Percentiles rank a stretch among this genome's conserved stretches.
Conservation (phyloP, 1,284 basidiomycete genomes). For the Amylostereum areolatum region DNA sequence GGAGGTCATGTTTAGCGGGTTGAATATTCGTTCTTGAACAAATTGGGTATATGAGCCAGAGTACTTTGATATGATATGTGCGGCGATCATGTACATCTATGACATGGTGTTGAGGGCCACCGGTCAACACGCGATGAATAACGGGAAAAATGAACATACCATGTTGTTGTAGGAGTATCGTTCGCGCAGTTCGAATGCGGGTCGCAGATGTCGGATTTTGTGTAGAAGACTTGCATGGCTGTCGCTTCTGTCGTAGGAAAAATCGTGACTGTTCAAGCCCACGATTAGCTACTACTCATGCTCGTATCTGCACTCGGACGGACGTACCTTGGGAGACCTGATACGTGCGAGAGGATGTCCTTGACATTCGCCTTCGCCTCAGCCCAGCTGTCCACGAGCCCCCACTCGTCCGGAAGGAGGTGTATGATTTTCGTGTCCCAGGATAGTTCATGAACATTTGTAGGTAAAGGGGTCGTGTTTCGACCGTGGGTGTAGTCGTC, state of each 20-base stretch:
- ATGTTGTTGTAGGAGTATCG: conserved; percentile 41
- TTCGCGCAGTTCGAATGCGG: conserved; percentile 33
- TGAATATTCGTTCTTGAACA: conserved; percentile 33
- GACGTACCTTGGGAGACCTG: conserved; percentile 14
- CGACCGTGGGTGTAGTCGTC: conserved; percentile 21
- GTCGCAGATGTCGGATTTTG: conserved; percentile 30
- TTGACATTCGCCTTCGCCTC: conserved; percentile 26
- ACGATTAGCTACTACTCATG: background rate
- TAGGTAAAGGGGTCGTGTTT: conserved; percentile 24
- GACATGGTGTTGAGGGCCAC: background rate
- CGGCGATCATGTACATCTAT: conserved; percentile 23
- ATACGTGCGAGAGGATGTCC: conserved; percentile 25
- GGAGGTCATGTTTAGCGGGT: conserved; percentile 35
- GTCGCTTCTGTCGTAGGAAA: conserved; percentile 2
- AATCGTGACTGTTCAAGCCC: conserved; percentile 6
- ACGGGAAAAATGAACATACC: conserved; percentile 23
- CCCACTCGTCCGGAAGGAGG: conserved; percentile 33
- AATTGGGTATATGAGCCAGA: conserved; percentile 28
- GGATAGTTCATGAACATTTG: conserved; percentile 16
- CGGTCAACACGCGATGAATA: background rate
- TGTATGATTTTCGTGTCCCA: conserved; percentile 35
- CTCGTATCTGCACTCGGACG: background rate
- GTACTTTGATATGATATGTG: conserved; percentile 31
- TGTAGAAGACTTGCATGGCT: conserved; percentile 17
- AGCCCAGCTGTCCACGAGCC: conserved; percentile 29